A percentile compares a stretch with the other conserved stretches of the same genome.
Evolutionary conservation across 768 basidiomycete genomes (phyloP).

Genomic region (Termitomyces sp.): DNA sequence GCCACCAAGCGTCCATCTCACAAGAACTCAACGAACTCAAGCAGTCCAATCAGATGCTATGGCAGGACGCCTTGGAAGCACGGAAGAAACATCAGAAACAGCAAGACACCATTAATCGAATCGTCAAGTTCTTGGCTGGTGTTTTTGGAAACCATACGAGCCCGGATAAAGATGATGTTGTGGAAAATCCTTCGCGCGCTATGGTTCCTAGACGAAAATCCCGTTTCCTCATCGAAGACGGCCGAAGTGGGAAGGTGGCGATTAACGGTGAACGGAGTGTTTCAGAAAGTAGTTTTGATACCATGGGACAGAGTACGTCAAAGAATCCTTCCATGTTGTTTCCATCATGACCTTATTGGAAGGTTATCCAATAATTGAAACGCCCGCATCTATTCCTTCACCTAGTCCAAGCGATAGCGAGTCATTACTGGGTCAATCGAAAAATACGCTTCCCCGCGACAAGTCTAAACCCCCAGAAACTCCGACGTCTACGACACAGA

Average conservation of each 20-base stretch:
- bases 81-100: slow-evolving; percentile 85
- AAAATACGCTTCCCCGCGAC: not conserved
- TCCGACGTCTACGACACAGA: not conserved
- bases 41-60: slow-evolving; percentile 81
- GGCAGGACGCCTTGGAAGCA: slow-evolving; percentile 83
- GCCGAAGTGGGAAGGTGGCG: slow-evolving; percentile 32
- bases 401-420: slow-evolving; percentile 23
- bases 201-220: slow-evolving; percentile 47
- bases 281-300: slow-evolving; percentile 5
- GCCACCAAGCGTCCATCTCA: slow-evolving; percentile 90
- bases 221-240: slow-evolving; percentile 66
- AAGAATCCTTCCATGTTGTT: slow-evolving; percentile 11
- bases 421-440: slow-evolving; percentile 1
- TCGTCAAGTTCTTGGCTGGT: slow-evolving; percentile 90
- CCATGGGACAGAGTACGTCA: slow-evolving; percentile 6
- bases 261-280: slow-evolving; percentile 36
- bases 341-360: slow-evolving; percentile 4
- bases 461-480: not conserved
- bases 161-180: slow-evolving; percentile 27
- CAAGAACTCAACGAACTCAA: slow-evolving; percentile 86
- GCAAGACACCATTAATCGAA: slow-evolving; percentile 93
- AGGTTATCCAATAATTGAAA: slow-evolving; percentile 45
- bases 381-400: slow-evolving; percentile 34
- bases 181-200: slow-evolving; percentile 27
- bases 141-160: slow-evolving; percentile 68